Percentiles rank a stretch among this genome's conserved stretches.
These are phyloP conservation scores for Beta vulgaris DNA, from an alignment of 148 eudicot genomes.

Conservation along the genomic window DNA sequence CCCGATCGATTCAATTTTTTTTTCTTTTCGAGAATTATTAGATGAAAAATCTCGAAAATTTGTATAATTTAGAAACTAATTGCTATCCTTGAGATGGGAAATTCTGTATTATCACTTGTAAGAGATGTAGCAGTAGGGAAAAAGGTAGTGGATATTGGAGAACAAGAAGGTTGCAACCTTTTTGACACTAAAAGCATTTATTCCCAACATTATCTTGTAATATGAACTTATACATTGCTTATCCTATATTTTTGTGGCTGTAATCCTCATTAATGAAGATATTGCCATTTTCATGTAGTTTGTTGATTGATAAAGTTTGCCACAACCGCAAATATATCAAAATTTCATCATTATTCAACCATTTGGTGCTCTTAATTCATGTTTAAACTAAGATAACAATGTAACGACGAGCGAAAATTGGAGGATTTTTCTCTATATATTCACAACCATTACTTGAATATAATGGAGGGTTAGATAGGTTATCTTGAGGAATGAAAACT, in stretches of 20 bases:
- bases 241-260: slow-evolving; percentile 1
- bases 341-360: too few relatives aligned
- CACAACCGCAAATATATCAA: too few relatives aligned
- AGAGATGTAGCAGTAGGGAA: slow-evolving; percentile 20
- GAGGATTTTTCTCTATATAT: too few relatives aligned
- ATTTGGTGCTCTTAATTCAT: too few relatives aligned
- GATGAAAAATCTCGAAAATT: slow-evolving; percentile 21
- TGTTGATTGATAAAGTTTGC: too few relatives aligned
- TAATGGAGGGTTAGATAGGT: too few relatives aligned
- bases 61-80: slow-evolving; percentile 41
- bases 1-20: slow-evolving; percentile 26
- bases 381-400: too few relatives aligned
- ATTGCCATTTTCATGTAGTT: slow-evolving; percentile 8
- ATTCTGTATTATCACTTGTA: slow-evolving; percentile 22
- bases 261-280: slow-evolving; percentile 18
- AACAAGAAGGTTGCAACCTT: not conserved
- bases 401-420: too few relatives aligned
- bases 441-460: too few relatives aligned
- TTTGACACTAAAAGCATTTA: not conserved
- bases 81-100: slow-evolving; percentile 25
- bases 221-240: slow-evolving; percentile 17
- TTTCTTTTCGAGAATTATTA: slow-evolving; percentile 37
- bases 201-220: slow-evolving; percentile 18
- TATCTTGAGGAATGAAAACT: too few relatives aligned
- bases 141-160: slow-evolving; percentile 11